Evolutionary conservation across 139 green algal genomes (phyloP).

Genomic region (Dunaliella primolecta): DNA sequence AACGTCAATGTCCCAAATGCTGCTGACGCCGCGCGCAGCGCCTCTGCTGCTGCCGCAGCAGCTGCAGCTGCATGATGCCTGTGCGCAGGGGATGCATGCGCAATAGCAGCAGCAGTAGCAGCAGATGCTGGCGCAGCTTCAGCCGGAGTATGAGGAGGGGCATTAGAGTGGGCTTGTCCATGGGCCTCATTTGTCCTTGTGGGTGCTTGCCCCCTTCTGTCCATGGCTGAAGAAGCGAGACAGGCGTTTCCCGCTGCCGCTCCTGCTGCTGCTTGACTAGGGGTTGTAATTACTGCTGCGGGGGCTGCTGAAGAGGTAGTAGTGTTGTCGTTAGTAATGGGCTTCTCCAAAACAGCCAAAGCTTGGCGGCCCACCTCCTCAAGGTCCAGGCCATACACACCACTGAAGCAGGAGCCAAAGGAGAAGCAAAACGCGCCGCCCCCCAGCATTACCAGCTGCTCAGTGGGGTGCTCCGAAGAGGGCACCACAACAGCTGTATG

Average conservation of each 20-base stretch:
- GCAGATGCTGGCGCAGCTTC: not conserved
- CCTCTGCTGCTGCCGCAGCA: not conserved
- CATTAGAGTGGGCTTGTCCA: not conserved
- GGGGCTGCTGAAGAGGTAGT: not conserved
- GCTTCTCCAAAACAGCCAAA: not conserved
- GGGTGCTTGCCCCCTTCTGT: not conserved
- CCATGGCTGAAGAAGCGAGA: not conserved
- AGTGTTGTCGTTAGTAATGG: not conserved
- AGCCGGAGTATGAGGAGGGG: not conserved
- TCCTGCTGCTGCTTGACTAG: constrained; percentile 12
- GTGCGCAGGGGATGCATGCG: too few species aligned
- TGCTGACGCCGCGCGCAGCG: not conserved
- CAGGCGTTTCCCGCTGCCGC: not conserved
- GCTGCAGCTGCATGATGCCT: not conserved
- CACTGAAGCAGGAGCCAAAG: constrained; percentile 54
- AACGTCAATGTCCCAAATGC: not conserved
- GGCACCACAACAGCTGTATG: not conserved
- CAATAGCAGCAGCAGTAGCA: too few species aligned
- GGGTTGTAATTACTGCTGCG: not conserved
- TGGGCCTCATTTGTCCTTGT: not conserved
- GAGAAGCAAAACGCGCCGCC: constrained; percentile 61
- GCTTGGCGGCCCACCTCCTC: not conserved
- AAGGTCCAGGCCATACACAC: constrained; percentile 22
- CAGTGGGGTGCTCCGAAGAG: not conserved
- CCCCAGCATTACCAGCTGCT: constrained; percentile 36